Evolutionary conservation across 345 rosid genomes (phyloP), one percentile per base, ranked within the genome.

Genomic region (Carallia brachiata): DNA sequence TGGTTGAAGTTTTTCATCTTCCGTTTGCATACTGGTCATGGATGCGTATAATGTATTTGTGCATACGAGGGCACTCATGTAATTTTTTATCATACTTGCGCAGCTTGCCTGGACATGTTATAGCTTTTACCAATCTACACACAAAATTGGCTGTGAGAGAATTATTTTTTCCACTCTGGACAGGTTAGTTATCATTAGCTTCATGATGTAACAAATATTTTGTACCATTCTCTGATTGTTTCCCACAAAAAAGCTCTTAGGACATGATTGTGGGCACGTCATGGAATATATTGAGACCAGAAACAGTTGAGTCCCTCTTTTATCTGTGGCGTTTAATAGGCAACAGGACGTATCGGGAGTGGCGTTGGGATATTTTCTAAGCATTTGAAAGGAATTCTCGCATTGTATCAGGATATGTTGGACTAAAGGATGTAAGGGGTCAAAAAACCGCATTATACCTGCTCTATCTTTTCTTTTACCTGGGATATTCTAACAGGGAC

Each of bases 21-120:
- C n/a, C n/a, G n/a, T n/a, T n/a, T n/a, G n/a, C n/a, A n/a, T n/a
- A n/a, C n/a, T n/a, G n/a, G n/a, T n/a, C n/a, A n/a, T n/a, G n/a
- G n/a, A n/a, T n/a, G n/a, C n/a, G n/a, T n/a, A n/a, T n/a, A n/a
- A n/a, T n/a, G n/a, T n/a, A n/a, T n/a, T n/a, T 0, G 32, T 23
- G 30, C 4, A 4, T 55, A 2, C 19, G 32, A 23, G 30, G 9
- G 31, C 4, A 1, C 59, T 55, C 30, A 55, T 62, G 31, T 40
- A 39, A 52, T 44, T 1, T 28, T 32, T 58, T 19, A 17, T 70
- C 19, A 30, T 4, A 19, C 37, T 17, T 62, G 28, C 76, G 84
- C 84, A 96, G 98, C 99, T 96, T 82, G 97, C 91, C 5, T 90
- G 96, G 96, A 96, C 99, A 18, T 96, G 99, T 82, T 96, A 90